phyloP scores from a whole-genome alignment of 106 monocot species.

The Triglochin maritima region DNA sequence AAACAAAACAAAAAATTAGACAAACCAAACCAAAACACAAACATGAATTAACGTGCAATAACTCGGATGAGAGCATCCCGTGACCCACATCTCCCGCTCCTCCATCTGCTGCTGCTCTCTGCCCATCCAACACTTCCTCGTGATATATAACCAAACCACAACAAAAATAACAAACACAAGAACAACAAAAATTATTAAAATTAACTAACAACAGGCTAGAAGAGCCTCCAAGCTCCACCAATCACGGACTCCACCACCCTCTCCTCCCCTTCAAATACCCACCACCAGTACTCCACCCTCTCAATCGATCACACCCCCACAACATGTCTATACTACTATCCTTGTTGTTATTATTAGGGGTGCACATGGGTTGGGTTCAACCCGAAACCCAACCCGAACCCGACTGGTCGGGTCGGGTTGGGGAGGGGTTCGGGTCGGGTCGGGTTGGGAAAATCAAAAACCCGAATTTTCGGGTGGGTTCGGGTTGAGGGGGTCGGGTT shows the following conservation, averaged over 20 bases:
- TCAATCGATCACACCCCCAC: not conserved
- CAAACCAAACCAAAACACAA: not conserved
- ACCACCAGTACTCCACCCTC: not conserved
- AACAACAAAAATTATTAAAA: no score
- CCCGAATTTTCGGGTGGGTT: no score
- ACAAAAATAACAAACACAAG: no score
- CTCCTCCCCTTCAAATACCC: constrained; percentile 3
- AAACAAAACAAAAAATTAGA: not conserved
- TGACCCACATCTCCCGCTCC: not conserved
- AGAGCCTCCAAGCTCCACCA: not conserved
- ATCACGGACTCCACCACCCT: not conserved
- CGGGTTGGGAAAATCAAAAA: no score
- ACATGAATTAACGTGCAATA: no score
- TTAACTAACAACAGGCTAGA: no score
- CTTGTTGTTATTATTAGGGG: not conserved
- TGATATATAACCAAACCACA: not conserved
- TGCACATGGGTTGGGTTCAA: no score
- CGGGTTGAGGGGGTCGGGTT: no score
- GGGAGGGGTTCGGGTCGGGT: no score
- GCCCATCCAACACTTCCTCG: not conserved
- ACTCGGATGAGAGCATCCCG: no score
- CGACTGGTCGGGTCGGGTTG: no score
- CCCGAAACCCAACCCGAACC: no score
- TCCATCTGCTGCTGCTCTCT: not conserved
- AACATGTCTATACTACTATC: not conserved